phyloP scores from a whole-genome alignment of 495 filamentous ascomycete genomes.

The Tuber magnatum region DNA sequence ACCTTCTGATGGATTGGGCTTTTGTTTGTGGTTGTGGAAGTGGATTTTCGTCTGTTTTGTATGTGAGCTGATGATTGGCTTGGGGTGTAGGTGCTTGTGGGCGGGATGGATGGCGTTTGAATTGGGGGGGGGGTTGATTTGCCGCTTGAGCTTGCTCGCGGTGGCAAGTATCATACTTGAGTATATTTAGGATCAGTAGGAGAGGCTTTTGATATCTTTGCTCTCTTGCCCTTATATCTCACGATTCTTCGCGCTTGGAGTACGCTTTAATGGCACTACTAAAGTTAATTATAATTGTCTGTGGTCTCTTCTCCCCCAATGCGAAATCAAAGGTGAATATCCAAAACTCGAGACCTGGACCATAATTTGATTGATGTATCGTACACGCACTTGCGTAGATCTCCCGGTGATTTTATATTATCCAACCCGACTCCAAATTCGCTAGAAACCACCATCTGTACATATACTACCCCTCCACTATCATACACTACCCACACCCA shows the following conservation, averaged over 20 bases:
- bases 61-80: not conserved
- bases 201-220: not conserved
- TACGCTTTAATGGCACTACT: not conserved
- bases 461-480: not conserved
- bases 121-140: not conserved
- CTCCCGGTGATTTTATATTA: not conserved
- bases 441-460: not conserved
- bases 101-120: not conserved
- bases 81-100: not conserved
- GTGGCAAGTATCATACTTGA: not conserved
- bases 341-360: not conserved
- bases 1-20: not conserved
- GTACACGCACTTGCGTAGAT: not conserved
- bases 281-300: not conserved
- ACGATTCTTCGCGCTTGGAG: not conserved
- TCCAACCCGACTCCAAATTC: not conserved
- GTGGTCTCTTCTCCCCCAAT: not conserved
- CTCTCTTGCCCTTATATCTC: not conserved
- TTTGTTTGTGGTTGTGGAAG: not conserved
- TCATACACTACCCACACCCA: conserved; percentile 23
- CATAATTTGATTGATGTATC: not conserved
- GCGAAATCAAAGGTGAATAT: not conserved
- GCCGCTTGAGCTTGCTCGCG: not conserved
- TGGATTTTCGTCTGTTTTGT: not conserved
- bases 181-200: not conserved